Percentiles rank a stretch among this genome's conserved stretches.
phyloP scores from a whole-genome alignment of 83 land plant species.

The Isoetes engelmannii region DNA sequence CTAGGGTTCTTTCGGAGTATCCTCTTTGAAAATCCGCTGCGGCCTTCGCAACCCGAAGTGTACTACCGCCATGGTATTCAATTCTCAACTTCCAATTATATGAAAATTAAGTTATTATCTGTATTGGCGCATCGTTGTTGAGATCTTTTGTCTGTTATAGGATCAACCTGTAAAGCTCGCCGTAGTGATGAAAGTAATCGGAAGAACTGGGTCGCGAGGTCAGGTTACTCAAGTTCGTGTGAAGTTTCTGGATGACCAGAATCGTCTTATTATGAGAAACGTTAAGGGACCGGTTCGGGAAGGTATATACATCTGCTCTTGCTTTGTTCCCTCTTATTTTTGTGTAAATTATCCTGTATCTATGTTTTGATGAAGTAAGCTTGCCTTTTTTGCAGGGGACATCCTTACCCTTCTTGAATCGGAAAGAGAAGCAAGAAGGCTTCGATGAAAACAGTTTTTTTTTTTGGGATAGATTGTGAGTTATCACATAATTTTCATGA shows the following conservation, averaged over 20 bases:
- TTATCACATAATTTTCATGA: too few species aligned
- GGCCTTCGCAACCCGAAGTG: too few species aligned
- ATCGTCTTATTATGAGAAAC: constrained; percentile 77
- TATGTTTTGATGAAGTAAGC: not conserved
- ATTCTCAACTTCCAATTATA: too few species aligned
- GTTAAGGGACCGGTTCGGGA: constrained; percentile 83
- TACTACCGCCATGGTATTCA: too few species aligned
- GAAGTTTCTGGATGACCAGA: constrained; percentile 71
- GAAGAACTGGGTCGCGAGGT: constrained; percentile 69
- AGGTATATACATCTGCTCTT: constrained; percentile 13
- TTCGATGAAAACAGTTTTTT: too few species aligned
- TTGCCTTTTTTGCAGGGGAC: constrained; percentile 43
- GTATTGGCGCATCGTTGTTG: too few species aligned
- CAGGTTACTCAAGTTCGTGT: constrained; percentile 82
- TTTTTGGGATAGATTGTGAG: too few species aligned
- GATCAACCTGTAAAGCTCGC: constrained; percentile 59
- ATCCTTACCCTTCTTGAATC: constrained; percentile 73
- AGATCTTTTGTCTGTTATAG: too few species aligned
- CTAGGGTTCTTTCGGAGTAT: too few species aligned
- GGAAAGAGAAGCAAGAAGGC: constrained; percentile 76
- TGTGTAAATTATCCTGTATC: not conserved
- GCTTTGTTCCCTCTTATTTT: not conserved
- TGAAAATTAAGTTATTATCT: too few species aligned
- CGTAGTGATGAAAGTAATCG: constrained; percentile 65
- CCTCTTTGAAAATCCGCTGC: too few species aligned